These are phyloP conservation scores for Cladosporium austrohemisphaericum DNA, from an alignment of 2,329 filamentous ascomycete genomes.

Conservation along the genomic window DNA sequence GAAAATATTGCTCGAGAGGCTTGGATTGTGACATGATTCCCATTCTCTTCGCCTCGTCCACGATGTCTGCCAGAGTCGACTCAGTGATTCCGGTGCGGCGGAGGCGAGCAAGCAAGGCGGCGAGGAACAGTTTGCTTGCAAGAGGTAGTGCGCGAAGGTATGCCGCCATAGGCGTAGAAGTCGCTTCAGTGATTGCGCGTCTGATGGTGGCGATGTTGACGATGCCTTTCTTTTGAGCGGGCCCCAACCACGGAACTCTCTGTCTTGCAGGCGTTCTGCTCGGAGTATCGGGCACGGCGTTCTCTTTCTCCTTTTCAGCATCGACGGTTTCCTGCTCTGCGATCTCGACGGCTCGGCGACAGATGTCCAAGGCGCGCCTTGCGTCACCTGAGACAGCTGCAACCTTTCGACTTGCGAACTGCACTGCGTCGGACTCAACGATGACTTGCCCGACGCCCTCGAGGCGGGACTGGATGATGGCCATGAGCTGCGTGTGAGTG, in stretches of 20 bases:
- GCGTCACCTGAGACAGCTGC: constrained; percentile 95
- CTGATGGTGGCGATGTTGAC: constrained; percentile 94
- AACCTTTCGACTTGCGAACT: constrained; percentile 95
- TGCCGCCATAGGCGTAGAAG: constrained; percentile 85
- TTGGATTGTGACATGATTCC: constrained; percentile 58
- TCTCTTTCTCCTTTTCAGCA: constrained; percentile 32
- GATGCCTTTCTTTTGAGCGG: constrained; percentile 42
- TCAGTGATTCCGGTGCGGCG: constrained; percentile 82
- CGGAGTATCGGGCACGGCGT: constrained; percentile 55
- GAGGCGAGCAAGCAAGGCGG: constrained; percentile 73
- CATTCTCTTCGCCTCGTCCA: constrained; percentile 77
- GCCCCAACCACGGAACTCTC: constrained; percentile 30
- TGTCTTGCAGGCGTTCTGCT: constrained; percentile 52
- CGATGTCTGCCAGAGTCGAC: constrained; percentile 80
- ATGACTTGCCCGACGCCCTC: constrained; percentile 78
- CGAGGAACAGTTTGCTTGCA: constrained; percentile 77
- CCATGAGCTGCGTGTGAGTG: constrained; percentile 94
- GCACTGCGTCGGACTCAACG: constrained; percentile 87
- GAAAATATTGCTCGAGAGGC: constrained; percentile 59
- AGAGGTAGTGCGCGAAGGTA: constrained; percentile 80
- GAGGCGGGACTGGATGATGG: constrained; percentile 91
- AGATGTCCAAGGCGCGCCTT: constrained; percentile 88
- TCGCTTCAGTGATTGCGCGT: constrained; percentile 90
- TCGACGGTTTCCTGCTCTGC: constrained; percentile 66
- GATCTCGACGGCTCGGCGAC: constrained; percentile 88